These are phyloP conservation scores for Chionographis japonica DNA, from an alignment of 106 monocot species.

Conservation along the genomic window DNA sequence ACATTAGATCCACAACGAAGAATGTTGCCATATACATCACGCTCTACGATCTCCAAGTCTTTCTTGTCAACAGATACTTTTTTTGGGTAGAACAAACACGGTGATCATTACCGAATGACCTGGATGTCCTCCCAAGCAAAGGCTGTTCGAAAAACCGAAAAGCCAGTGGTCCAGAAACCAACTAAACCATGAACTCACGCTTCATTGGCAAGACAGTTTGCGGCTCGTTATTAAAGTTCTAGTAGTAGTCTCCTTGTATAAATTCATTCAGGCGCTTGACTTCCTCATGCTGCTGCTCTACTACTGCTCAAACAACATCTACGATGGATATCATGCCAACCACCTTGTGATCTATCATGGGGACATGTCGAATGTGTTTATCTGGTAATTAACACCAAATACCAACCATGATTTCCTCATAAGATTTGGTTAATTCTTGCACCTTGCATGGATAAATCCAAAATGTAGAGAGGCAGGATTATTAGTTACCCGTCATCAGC, in stretches of 20 bases:
- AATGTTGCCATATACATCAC: no score
- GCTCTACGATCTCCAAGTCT: no score
- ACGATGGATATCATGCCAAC: constrained; percentile 67
- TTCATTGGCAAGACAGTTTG: no score
- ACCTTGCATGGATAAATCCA: neutral
- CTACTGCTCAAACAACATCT: constrained; percentile 53
- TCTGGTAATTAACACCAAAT: constrained; percentile 30
- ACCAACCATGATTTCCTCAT: neutral
- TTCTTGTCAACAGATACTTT: no score
- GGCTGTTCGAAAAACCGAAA: no score
- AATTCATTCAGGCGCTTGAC: constrained; percentile 46
- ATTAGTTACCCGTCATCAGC: constrained; percentile 47
- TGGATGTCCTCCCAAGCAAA: no score
- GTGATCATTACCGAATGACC: no score
- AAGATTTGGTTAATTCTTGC: neutral
- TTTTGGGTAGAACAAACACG: no score
- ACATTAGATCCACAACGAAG: no score
- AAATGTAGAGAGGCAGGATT: neutral
- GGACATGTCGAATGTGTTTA: constrained; percentile 52
- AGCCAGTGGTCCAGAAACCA: no score
- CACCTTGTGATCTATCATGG: constrained; percentile 61
- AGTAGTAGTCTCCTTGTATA: constrained; percentile 64
- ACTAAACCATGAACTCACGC: no score
- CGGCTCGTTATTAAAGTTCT: neutral
- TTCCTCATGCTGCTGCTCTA: constrained; percentile 60